phyloP scores from a whole-genome alignment of 345 rosid species.

The Hibiscus syriacus region DNA sequence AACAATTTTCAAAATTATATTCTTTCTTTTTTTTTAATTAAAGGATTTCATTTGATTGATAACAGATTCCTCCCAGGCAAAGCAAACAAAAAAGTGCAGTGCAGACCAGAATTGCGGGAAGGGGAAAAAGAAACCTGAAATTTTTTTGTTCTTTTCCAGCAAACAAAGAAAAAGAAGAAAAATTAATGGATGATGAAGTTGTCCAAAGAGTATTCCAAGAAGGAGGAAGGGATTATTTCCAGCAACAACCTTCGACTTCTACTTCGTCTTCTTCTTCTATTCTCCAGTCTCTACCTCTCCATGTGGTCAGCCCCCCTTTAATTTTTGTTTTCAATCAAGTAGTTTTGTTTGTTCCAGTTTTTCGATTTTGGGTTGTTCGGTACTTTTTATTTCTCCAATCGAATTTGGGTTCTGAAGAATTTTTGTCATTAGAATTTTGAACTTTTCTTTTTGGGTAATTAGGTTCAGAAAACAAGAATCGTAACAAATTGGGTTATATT shows the following conservation, averaged over 20 bases:
- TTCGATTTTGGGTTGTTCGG: neutral
- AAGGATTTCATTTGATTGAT: neutral
- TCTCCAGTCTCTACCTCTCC: conserved; percentile 93
- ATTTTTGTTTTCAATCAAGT: neutral
- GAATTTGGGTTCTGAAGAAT: conserved; percentile 3
- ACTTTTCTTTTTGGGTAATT: neutral
- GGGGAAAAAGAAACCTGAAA: neutral
- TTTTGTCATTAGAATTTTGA: neutral
- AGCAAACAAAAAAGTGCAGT: conserved; percentile 4
- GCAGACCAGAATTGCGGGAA: neutral
- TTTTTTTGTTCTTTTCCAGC: neutral
- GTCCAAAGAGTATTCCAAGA: conserved; percentile 90
- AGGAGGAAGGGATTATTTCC: conserved; percentile 89
- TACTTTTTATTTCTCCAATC: neutral
- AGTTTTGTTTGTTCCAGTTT: neutral
- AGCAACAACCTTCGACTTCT: conserved; percentile 73
- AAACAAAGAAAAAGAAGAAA: no score
- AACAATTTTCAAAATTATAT: neutral
- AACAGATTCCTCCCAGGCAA: neutral
- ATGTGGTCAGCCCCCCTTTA: conserved; percentile 48
- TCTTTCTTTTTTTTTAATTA: no score
- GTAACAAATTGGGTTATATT: neutral
- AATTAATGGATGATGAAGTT: conserved; percentile 78
- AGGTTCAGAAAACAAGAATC: neutral
- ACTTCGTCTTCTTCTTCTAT: conserved; percentile 65